Conservation (phyloP, 1,284 basidiomycete genomes). For the Cutaneotrichosporon cutaneum region DNA sequence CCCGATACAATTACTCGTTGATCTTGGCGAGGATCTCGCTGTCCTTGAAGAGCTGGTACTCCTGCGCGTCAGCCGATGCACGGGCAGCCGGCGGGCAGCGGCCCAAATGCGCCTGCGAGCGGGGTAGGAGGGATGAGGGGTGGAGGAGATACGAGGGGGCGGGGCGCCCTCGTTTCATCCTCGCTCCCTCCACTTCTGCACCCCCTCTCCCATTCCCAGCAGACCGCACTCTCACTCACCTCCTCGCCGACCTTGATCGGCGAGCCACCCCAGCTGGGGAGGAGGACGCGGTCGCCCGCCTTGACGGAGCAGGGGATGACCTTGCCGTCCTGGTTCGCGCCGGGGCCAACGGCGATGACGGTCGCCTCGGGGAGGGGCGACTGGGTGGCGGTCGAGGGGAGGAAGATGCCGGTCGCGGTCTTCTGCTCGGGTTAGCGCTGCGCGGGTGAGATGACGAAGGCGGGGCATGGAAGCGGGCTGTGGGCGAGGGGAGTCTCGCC, state of each 20-base stretch:
- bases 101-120: not conserved
- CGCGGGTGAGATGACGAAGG: not conserved
- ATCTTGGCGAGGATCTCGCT: slow-evolving; percentile 96
- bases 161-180: not conserved
- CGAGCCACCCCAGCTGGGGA: slow-evolving; percentile 95
- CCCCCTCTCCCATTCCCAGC: too few species aligned
- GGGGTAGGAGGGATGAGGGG: not conserved
- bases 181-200: not conserved
- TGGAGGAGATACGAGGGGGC: not conserved
- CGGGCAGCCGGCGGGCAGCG: not conserved
- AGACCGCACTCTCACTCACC: slow-evolving; percentile 57
- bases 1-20: slow-evolving; percentile 64
- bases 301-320: slow-evolving; percentile 77
- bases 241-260: slow-evolving; percentile 96
- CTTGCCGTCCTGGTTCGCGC: slow-evolving; percentile 77
- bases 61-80: slow-evolving; percentile 57
- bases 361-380: slow-evolving; percentile 91
- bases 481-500: too few species aligned
- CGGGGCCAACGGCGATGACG: slow-evolving; percentile 93
- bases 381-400: slow-evolving; percentile 80
- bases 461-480: not conserved
- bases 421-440: slow-evolving; percentile 60
- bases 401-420: slow-evolving; percentile 90
- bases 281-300: slow-evolving; percentile 85
- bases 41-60: slow-evolving; percentile 94